A percentile compares a stretch with the other conserved stretches of the same genome.
These are phyloP conservation scores for Xylaria venustula DNA, from an alignment of 495 filamentous ascomycete species.

Conservation along the genomic window DNA sequence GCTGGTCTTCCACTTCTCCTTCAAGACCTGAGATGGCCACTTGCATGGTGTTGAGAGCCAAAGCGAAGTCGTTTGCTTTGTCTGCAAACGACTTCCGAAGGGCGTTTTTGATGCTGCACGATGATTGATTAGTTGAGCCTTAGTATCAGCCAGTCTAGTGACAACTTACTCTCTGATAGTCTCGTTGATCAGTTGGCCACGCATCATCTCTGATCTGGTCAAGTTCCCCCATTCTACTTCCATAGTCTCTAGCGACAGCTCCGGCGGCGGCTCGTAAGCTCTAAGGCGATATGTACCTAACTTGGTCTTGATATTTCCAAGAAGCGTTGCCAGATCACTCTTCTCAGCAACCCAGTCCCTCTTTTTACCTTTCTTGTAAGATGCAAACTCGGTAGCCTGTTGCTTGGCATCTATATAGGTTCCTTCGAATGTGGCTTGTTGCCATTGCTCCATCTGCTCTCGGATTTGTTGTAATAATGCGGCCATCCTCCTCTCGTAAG, in stretches of 20 bases:
- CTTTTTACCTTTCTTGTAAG: slow-evolving; percentile 86
- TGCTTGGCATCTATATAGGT: slow-evolving; percentile 92
- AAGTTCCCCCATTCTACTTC: slow-evolving; percentile 79
- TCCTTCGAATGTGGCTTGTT: slow-evolving; percentile 76
- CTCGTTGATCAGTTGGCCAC: slow-evolving; percentile 93
- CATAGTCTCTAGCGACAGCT: slow-evolving; percentile 73
- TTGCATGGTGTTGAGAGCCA: slow-evolving; percentile 89
- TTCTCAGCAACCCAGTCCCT: slow-evolving; percentile 96
- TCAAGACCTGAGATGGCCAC: slow-evolving; percentile 90
- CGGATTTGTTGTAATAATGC: slow-evolving; percentile 71
- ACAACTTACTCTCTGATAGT: slow-evolving; percentile 83
- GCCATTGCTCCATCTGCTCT: slow-evolving; percentile 71
- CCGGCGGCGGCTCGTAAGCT: slow-evolving; percentile 83
- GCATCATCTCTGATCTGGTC: slow-evolving; percentile 75
- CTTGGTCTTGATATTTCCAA: slow-evolving; percentile 99
- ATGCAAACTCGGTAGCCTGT: slow-evolving; percentile 75
- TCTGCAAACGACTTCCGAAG: slow-evolving; percentile 91
- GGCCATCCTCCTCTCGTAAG: slow-evolving; percentile 85
- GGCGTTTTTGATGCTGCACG: slow-evolving; percentile 78
- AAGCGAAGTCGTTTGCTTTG: slow-evolving; percentile 94
- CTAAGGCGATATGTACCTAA: slow-evolving; percentile 88
- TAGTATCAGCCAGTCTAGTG: neutral
- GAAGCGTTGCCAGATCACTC: slow-evolving; percentile 83
- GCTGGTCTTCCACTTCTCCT: slow-evolving; percentile 92
- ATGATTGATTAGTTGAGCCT: slow-evolving; percentile 12